A percentile compares a stretch with the other conserved stretches of the same genome.
Conservation (phyloP, 2,329 filamentous ascomycete genomes). For the Pseudogymnoascus sp. region DNA sequence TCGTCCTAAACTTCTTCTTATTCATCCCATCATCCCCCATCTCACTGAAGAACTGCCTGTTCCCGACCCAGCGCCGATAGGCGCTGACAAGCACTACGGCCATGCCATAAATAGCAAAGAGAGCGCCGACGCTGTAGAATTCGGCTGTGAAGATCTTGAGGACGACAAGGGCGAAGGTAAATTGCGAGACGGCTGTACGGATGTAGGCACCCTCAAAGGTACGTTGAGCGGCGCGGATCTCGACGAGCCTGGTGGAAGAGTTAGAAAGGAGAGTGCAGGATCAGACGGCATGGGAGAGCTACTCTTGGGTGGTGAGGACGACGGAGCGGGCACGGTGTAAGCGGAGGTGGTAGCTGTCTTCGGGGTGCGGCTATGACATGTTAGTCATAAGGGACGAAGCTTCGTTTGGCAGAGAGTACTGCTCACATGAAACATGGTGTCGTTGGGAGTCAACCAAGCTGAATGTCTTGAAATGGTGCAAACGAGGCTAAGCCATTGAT, state of each 20-base stretch:
- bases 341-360: constrained; percentile 69
- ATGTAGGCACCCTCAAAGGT: constrained; percentile 98
- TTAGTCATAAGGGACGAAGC: constrained; percentile 3
- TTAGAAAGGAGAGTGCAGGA: not conserved
- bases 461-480: not conserved
- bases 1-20: constrained; percentile 54
- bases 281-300: constrained; percentile 5
- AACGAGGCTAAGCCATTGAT: constrained; percentile 1
- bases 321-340: constrained; percentile 79
- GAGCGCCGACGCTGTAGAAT: constrained; percentile 93
- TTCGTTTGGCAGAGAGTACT: not conserved
- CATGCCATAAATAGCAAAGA: constrained; percentile 87
- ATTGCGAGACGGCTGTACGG: constrained; percentile 87
- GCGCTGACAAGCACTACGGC: constrained; percentile 75
- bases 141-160: constrained; percentile 95
- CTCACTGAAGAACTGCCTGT: constrained; percentile 79
- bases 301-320: constrained; percentile 68
- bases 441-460: not conserved
- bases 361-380: constrained; percentile 50
- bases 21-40: constrained; percentile 33
- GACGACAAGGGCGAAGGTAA: constrained; percentile 89
- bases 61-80: constrained; percentile 84
- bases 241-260: constrained; percentile 54
- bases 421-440: constrained; percentile 5
- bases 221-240: constrained; percentile 87